phyloP scores from a whole-genome alignment of 257 asterid genomes.

The Solanum corneliomulleri region DNA sequence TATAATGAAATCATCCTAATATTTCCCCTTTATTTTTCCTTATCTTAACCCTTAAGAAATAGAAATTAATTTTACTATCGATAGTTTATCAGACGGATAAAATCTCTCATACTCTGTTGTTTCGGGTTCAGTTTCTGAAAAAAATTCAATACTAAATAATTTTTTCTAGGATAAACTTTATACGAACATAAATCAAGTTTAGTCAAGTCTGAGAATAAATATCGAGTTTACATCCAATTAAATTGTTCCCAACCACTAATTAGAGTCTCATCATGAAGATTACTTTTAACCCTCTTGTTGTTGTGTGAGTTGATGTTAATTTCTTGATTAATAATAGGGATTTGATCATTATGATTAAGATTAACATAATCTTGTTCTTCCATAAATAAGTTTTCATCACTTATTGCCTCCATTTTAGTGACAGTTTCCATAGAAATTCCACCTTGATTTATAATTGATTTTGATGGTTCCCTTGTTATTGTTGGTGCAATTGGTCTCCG shows the following conservation, averaged over 20 bases:
- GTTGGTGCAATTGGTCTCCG: slow-evolving; percentile 22
- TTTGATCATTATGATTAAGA: not conserved
- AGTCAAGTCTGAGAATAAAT: not conserved
- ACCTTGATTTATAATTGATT: not conserved
- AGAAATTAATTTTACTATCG: not conserved
- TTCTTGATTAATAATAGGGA: not conserved
- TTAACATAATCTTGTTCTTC: not conserved
- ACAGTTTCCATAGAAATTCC: not conserved
- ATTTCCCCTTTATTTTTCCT: not conserved
- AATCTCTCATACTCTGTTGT: no score
- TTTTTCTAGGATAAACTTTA: no score
- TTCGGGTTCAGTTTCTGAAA: no score
- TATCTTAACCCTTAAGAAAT: not conserved
- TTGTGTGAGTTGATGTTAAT: not conserved
- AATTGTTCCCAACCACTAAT: not conserved
- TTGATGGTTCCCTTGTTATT: not conserved
- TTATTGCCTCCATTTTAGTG: not conserved
- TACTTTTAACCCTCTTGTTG: not conserved
- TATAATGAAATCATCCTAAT: not conserved
- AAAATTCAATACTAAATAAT: no score
- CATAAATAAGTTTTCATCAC: not conserved
- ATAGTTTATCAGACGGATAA: not conserved
- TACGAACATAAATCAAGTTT: not conserved
- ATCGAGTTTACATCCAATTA: not conserved
- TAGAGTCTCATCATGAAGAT: not conserved